phyloP scores from a whole-genome alignment of 192 early-diverging fungal genomes.

The Lunasporangiospora selenospora region DNA sequence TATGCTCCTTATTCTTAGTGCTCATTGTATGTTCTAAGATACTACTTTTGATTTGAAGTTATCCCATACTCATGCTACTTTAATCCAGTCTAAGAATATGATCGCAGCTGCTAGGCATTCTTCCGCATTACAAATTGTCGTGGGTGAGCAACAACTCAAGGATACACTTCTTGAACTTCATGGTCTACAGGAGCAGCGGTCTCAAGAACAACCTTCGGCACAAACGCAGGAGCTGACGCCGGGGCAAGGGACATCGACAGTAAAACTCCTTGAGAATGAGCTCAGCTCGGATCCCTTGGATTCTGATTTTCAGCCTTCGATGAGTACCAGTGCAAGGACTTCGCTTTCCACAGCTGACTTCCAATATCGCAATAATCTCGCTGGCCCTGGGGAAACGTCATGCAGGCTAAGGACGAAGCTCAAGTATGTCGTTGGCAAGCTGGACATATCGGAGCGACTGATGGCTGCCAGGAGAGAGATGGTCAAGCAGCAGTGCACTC shows the following conservation, averaged over 20 bases:
- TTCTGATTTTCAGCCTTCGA: conserved; percentile 4
- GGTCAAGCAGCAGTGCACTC: conserved; percentile 1
- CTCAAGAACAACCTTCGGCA: conserved; percentile 4
- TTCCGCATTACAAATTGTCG: neutral
- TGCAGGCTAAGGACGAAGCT: conserved; percentile 2
- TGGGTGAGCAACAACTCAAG: neutral
- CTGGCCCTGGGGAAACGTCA: conserved; percentile 2
- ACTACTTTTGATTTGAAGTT: too few species aligned
- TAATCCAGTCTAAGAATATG: conserved; percentile 4
- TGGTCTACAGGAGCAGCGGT: conserved; percentile 1
- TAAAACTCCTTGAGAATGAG: neutral
- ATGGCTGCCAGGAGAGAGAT: neutral
- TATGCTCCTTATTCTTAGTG: too few species aligned
- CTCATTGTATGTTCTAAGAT: too few species aligned
- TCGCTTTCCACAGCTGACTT: conserved; percentile 3
- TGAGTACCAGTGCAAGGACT: neutral
- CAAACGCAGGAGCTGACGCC: neutral
- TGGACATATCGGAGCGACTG: conserved; percentile 2
- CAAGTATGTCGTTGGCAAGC: conserved; percentile 5
- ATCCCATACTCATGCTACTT: neutral
- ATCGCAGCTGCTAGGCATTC: neutral
- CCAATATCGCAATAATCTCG: conserved; percentile 6
- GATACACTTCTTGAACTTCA: conserved; percentile 6
- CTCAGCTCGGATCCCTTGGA: conserved; percentile 1
- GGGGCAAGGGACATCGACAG: neutral